Base-by-base conservation (phyloP, 1,139 yeast species). In the Pichia sp. region DNA sequence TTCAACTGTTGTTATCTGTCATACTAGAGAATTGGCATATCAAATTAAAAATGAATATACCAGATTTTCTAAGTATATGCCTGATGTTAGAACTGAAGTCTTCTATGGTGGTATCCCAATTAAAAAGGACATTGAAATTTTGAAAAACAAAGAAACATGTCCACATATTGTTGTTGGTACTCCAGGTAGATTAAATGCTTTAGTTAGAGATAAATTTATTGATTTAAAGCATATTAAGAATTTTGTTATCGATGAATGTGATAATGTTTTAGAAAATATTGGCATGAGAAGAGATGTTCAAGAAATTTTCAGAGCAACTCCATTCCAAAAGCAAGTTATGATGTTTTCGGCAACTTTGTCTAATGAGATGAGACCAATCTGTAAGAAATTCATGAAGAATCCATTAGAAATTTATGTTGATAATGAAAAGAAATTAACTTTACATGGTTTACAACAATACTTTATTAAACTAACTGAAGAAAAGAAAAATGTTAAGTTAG, bases 271-370 rank as follows among this genome's bases (percentile, higher is more conserved):
- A 68, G 98, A 92, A 72, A 76, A 81, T 52, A 69, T 86, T 62
- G 64, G 85, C 64, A 92, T 92, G 98, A 85, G 98, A 77, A 85
- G 96, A 69, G 98, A 92, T 65, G 97, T 92, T 51, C 98, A 92
- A 74, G 97, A 90, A 68, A 87, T 92, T 58, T 92, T 92, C 82
- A 85, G 97, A 69, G 87, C 88, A 53, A 92, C 98, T 48, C 98
- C 98, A 56, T 95, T 87, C 71, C 96, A 92, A 69, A 92, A 92
- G 73, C 98, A 92, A 76, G 98, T 92, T 52, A 90, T 92, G 97
- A 92, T 92, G 97, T 92, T 92, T 70, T 86, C 96, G 51, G 98
- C 98, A 58, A 92, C 98, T 50, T 77, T 92, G 62, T 82, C 96
- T 43, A 87, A 80, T 67, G 98, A 92, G 65, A 89, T 92, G 64